Evolutionary conservation across 495 filamentous ascomycete genomes (phyloP), one percentile per base, ranked within the genome.

Genomic region (Penicillium lagena): DNA sequence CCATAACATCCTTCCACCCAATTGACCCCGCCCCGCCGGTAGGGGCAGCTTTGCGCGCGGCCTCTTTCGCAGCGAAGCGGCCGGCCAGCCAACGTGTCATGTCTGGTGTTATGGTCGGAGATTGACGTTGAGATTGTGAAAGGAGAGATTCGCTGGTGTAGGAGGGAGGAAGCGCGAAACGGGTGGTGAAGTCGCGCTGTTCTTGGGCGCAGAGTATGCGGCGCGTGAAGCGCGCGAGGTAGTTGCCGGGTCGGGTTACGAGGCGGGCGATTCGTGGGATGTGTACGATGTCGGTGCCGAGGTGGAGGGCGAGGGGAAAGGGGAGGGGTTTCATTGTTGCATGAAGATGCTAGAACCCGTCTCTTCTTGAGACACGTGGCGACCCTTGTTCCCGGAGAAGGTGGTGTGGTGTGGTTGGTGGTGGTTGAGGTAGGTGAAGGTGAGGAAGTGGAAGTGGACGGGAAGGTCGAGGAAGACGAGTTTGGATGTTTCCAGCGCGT

Each of bases 271-370:
- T 72, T 28, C 73, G 74, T 1, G 75, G 74, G 50, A 76, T 60
- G 54, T 78, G 72, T 46, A 77, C 73, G 45, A 78, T 70, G 60
- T 77, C 75, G 40, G 76, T 68, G 43, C 75, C 75, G 42, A 78
- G 69, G 40, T 71, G 66, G 22, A 76, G 52, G 35, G 67, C 38
- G 39, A 64, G 50, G 27, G 68, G 70, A 49, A 72, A 72, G 7
- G 66, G 64, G 9, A 59, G 39, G 1, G 57, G 56, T 52, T 65
- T 66, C 52, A 59, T 61, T 42, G 22, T 22, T 22, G 22, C 22
- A 22, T 22, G 22, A 6, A 22, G 22, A 22, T 22, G 22, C 6
- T 22, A 4, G 2, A 22, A 22, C 22, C 6, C 22, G 22, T 22
- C 22, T 17, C 4, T 17, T 56, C 14, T 29, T 48, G 43, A 13